phyloP scores from a whole-genome alignment of 345 rosid species.

The Jatropha curcas region DNA sequence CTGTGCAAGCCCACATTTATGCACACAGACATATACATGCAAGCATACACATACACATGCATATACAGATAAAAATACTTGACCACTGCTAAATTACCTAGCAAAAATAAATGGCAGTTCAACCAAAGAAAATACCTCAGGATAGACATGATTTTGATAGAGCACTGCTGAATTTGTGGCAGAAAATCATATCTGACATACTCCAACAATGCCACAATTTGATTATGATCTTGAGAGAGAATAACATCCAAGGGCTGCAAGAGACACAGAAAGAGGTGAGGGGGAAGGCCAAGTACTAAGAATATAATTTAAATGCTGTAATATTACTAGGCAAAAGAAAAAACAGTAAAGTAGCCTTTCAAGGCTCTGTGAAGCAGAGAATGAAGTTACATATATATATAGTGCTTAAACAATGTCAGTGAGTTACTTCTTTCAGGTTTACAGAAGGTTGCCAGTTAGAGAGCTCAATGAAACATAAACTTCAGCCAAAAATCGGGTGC shows the following conservation, averaged over 20 bases:
- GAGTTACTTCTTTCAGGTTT: not conserved
- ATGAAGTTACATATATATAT: not conserved
- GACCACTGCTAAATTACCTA: constrained; percentile 11
- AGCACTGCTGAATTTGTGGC: constrained; percentile 73
- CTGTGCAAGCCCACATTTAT: not conserved
- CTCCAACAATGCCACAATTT: constrained; percentile 78
- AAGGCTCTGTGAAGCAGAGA: not conserved
- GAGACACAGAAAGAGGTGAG: not conserved
- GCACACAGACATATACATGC: not conserved
- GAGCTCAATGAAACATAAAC: not conserved
- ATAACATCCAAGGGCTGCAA: constrained; percentile 90
- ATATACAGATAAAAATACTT: not conserved
- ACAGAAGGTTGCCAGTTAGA: too few species aligned
- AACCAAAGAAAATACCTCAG: constrained; percentile 51
- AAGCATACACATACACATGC: not conserved
- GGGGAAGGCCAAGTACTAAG: constrained; percentile 18
- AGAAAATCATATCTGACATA: constrained; percentile 88
- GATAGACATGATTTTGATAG: constrained; percentile 84
- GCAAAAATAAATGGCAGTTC: not conserved
- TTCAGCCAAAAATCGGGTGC: not conserved
- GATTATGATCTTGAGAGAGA: constrained; percentile 90
- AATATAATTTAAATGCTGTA: not conserved
- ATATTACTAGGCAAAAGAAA: not conserved
- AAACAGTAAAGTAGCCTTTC: not conserved
- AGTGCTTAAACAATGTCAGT: not conserved